Percentiles rank a stretch among this genome's conserved stretches.
These are phyloP conservation scores for Ogataea trehaloabstinens DNA, from an alignment of 805 yeast genomes.

Conservation along the genomic window DNA sequence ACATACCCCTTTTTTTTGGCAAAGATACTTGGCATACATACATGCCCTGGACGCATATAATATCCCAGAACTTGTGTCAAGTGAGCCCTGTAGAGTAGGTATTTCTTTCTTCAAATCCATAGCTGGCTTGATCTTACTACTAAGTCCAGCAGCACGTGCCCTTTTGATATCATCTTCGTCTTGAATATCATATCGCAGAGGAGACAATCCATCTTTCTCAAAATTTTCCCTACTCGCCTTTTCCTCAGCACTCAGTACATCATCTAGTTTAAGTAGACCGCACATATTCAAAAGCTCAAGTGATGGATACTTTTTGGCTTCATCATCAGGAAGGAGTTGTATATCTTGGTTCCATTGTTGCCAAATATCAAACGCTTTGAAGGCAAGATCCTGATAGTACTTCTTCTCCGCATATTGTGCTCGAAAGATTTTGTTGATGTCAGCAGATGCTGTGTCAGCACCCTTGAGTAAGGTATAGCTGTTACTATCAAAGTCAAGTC, in stretches of 20 bases:
- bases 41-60: neutral
- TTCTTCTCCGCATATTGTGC: conserved; percentile 34
- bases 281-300: conserved; percentile 22
- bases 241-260: conserved; percentile 21
- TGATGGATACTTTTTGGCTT: conserved; percentile 14
- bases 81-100: conserved; percentile 12
- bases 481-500: conserved; percentile 25
- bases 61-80: neutral
- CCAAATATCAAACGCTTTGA: conserved; percentile 18
- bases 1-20: neutral
- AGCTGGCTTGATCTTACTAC: conserved; percentile 19
- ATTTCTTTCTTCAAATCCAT: conserved; percentile 8
- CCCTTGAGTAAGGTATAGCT: conserved; percentile 31
- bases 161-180: conserved; percentile 26
- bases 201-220: conserved; percentile 24
- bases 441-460: conserved; percentile 37
- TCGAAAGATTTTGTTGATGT: conserved; percentile 37
- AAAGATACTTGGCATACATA: neutral
- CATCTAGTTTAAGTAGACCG: conserved; percentile 27
- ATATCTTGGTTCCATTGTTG: conserved; percentile 18
- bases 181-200: conserved; percentile 27
- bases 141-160: conserved; percentile 29
- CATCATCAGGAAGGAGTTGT: conserved; percentile 15
- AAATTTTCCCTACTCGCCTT: conserved; percentile 17
- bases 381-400: conserved; percentile 29